Conservation (phyloP, 2,329 filamentous ascomycete genomes). For the Phialophora verrucosa region DNA sequence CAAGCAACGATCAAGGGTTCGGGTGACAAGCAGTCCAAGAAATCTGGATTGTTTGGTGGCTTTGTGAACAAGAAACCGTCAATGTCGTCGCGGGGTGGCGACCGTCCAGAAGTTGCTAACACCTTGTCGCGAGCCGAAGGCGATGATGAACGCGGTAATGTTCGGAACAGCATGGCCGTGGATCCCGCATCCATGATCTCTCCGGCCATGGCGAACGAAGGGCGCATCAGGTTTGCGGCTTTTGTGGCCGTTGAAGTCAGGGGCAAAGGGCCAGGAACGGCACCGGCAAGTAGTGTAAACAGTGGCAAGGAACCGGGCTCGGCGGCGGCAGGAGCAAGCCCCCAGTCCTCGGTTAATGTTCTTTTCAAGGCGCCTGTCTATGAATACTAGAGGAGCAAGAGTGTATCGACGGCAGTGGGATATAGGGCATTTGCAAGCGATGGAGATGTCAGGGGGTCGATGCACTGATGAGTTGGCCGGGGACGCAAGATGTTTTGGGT, state of each 20-base stretch:
- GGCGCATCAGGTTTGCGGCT: conserved; percentile 73
- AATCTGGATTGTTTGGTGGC: conserved; percentile 49
- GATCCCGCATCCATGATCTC: conserved; percentile 26
- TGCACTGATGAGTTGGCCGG: neutral
- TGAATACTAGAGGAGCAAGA: conserved; percentile 41
- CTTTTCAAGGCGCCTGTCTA: conserved; percentile 77
- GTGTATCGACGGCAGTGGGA: neutral
- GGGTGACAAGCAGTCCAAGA: conserved; percentile 46
- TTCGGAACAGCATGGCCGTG: conserved; percentile 30
- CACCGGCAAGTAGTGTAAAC: conserved; percentile 17
- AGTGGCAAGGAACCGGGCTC: conserved; percentile 31
- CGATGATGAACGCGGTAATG: conserved; percentile 30
- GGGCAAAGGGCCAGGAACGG: conserved; percentile 56
- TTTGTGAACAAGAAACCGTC: conserved; percentile 48
- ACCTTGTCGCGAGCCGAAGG: conserved; percentile 22
- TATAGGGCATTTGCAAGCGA: conserved; percentile 1
- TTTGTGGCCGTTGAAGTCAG: conserved; percentile 77
- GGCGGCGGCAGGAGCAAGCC: conserved; percentile 27
- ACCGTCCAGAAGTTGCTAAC: conserved; percentile 40
- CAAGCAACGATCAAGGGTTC: conserved; percentile 31
- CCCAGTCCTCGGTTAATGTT: conserved; percentile 58
- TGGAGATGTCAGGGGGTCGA: neutral
- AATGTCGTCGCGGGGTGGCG: conserved; percentile 28
- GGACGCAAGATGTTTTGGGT: conserved; percentile 5
- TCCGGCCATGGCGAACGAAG: conserved; percentile 38